Conservation (phyloP, 768 basidiomycete genomes). For the Russula ochroleuca region DNA sequence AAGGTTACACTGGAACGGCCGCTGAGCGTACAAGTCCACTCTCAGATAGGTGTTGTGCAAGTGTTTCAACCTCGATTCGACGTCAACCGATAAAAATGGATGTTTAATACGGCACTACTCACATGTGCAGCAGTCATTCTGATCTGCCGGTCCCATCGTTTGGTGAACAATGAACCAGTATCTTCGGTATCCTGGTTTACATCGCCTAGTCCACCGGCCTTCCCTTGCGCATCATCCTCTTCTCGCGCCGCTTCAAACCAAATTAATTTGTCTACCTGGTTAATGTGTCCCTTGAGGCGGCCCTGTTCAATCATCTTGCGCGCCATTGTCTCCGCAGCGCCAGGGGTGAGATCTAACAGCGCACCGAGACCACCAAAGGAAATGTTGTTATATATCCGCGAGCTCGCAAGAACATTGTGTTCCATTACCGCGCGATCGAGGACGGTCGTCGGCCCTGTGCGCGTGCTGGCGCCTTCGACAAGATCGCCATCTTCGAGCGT, state of each 20-base stretch:
- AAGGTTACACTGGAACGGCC: constrained; percentile 27
- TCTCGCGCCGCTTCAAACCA: constrained; percentile 87
- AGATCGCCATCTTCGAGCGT: constrained; percentile 55
- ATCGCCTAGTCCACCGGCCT: constrained; percentile 89
- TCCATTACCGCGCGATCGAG: constrained; percentile 98
- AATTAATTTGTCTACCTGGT: constrained; percentile 92
- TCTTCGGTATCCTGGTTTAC: constrained; percentile 82
- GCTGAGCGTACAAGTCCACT: constrained; percentile 56
- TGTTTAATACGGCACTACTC: constrained; percentile 30
- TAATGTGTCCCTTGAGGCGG: constrained; percentile 86
- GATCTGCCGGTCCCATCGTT: constrained; percentile 95
- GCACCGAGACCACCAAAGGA: constrained; percentile 91
- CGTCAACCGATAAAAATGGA: constrained; percentile 21
- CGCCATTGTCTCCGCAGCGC: constrained; percentile 95
- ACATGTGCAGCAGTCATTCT: constrained; percentile 84
- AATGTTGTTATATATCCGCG: constrained; percentile 97
- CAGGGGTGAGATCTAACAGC: constrained; percentile 82
- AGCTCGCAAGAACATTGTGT: constrained; percentile 94
- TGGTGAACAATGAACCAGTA: constrained; percentile 84
- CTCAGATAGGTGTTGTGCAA: constrained; percentile 76
- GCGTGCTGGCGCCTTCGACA: constrained; percentile 56
- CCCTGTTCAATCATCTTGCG: constrained; percentile 99
- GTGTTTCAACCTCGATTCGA: constrained; percentile 64
- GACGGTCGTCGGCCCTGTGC: constrained; percentile 92
- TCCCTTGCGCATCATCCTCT: constrained; percentile 89